phyloP scores from a whole-genome alignment of 768 basidiomycete genomes.

The Mycena galopus region DNA sequence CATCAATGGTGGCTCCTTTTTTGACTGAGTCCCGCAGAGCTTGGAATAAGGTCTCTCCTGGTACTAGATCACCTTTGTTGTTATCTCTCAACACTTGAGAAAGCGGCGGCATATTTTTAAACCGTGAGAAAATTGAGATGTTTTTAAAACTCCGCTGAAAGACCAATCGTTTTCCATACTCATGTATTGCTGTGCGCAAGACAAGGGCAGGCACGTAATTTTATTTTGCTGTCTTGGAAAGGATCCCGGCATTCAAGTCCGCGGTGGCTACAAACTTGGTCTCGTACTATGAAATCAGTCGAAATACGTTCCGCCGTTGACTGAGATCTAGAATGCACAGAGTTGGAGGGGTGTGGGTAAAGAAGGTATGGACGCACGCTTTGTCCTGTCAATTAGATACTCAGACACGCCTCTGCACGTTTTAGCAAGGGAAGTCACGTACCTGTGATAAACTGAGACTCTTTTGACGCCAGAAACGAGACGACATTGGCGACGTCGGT shows the following conservation, averaged over 20 bases:
- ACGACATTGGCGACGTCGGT: conserved; percentile 44
- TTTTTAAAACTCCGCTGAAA: no score
- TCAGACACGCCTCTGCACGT: not conserved
- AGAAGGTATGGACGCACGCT: not conserved
- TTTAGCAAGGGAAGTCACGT: not conserved
- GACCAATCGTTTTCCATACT: no score
- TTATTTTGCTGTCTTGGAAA: no score
- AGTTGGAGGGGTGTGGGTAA: not conserved
- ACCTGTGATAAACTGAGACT: conserved; percentile 49
- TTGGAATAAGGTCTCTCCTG: no score
- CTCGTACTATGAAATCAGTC: conserved; percentile 14
- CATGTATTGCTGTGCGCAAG: no score
- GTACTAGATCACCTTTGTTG: no score
- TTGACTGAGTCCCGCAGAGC: no score
- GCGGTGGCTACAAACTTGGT: not conserved
- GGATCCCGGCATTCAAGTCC: not conserved
- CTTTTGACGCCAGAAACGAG: conserved; percentile 48
- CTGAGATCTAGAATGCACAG: conserved; percentile 18
- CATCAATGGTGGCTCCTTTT: no score
- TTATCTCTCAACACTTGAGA: no score
- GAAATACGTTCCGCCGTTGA: conserved; percentile 29
- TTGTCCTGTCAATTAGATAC: conserved; percentile 16
- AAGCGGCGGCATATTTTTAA: no score
- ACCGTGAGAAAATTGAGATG: no score
- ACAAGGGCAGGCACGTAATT: no score